These are phyloP conservation scores for Telfairia occidentalis DNA, from an alignment of 331 rosid species.

Conservation along the genomic window DNA sequence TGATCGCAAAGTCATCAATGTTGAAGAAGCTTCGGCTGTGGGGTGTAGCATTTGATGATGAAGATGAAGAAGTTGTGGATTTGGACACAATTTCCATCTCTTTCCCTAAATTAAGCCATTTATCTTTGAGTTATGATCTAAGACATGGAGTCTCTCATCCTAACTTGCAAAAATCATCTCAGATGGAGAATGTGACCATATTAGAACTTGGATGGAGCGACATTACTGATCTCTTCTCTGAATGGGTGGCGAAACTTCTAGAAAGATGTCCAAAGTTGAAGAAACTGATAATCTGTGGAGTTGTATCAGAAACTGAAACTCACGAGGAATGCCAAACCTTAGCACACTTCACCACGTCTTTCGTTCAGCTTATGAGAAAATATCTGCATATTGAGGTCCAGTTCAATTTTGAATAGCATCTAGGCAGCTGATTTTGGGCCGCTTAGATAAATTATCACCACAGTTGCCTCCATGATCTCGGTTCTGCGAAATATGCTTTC, in stretches of 20 bases:
- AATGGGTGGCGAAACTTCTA: conserved; percentile 32
- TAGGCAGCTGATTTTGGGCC: neutral
- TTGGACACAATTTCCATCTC: conserved; percentile 26
- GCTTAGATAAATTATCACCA: neutral
- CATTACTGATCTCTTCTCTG: conserved; percentile 23
- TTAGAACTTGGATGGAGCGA: conserved; percentile 40
- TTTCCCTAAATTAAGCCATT: conserved; percentile 26
- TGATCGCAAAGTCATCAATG: conserved; percentile 35
- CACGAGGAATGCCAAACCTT: conserved; percentile 27
- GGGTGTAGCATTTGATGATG: conserved; percentile 28
- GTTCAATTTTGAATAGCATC: conserved; percentile 41
- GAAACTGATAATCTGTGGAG: conserved; percentile 28
- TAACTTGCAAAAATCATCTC: conserved; percentile 27
- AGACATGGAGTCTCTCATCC: conserved; percentile 19
- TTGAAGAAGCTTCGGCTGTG: conserved; percentile 33
- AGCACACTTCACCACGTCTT: conserved; percentile 26
- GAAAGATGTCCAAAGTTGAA: conserved; percentile 35
- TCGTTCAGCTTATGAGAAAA: conserved; percentile 40
- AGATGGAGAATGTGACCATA: conserved; percentile 25
- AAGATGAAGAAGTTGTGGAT: conserved; percentile 27
- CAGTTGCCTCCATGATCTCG: neutral
- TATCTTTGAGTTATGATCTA: conserved; percentile 25
- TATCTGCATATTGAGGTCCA: conserved; percentile 38
- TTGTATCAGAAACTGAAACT: conserved; percentile 29
- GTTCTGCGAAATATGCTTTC: neutral